Conservation (phyloP, 495 filamentous ascomycete species). For the Gamarada debralockiae region DNA sequence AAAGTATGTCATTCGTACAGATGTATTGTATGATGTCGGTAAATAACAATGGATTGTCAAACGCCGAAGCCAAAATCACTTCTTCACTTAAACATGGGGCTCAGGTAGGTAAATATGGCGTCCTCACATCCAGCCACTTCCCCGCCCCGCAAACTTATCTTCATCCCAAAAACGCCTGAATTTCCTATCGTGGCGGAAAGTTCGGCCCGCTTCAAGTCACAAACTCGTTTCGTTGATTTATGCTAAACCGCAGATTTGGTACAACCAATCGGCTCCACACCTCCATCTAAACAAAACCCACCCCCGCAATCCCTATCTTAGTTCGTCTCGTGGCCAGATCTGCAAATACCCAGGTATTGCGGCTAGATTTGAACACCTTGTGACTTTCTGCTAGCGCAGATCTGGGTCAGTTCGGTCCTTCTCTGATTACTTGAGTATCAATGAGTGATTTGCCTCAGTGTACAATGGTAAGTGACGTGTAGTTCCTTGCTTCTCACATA, state of each 20-base stretch:
- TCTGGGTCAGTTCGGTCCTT: not conserved
- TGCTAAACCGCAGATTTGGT: slow-evolving; percentile 8
- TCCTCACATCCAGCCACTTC: too few species aligned
- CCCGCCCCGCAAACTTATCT: not conserved
- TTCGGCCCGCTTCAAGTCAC: slow-evolving; percentile 1
- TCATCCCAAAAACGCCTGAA: not conserved
- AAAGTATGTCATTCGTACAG: slow-evolving; percentile 47
- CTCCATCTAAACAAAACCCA: too few species aligned
- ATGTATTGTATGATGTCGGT: slow-evolving; percentile 45
- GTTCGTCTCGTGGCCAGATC: not conserved
- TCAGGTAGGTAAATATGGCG: too few species aligned
- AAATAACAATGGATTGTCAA: too few species aligned
- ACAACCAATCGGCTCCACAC: too few species aligned
- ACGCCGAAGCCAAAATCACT: too few species aligned
- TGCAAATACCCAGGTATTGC: not conserved
- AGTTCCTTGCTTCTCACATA: not conserved
- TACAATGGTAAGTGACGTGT: not conserved
- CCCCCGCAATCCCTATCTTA: slow-evolving; percentile 6
- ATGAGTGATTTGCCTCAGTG: too few species aligned
- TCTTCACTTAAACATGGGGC: too few species aligned
- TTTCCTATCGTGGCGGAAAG: not conserved
- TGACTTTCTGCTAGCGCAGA: not conserved
- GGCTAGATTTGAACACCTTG: slow-evolving; percentile 1
- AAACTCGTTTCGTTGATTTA: slow-evolving; percentile 4
- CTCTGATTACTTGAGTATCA: too few species aligned